Base-by-base conservation (phyloP, 805 yeast genomes). In the Scheffersomyces ergatensis region DNA sequence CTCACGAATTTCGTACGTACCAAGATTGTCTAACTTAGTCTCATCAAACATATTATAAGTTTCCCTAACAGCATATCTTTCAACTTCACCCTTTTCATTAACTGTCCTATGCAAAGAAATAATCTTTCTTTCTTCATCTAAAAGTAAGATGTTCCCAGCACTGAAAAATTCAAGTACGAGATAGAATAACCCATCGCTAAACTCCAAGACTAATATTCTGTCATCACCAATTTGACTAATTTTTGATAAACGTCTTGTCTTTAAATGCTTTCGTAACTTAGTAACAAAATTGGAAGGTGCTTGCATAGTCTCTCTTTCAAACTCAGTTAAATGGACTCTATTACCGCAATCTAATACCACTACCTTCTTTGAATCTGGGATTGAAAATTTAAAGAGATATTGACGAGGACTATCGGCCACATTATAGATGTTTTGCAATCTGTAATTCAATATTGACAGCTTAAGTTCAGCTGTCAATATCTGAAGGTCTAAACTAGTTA, bases 91-190 rank as follows among this genome's bases (percentile, higher is more conserved):
- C 53, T 82, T 78, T 39, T 85, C 95, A 25, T 78, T 78, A 8
- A 89, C 97, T 17, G 84, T 66, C 62, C 97, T 78, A 56, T 85
- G 90, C 21, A 89, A 64, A 0, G 92, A 71, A 53, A 89, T 51
- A 37, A 90, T 89, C 51, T 77, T 81, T 44, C 71, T 61, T 16
- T 82, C 75, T 21, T 78, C 74, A 59, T 92, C 95, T 46, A 92
- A 69, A 16, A 92, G 69, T 15, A 92, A 67, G 40, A 92, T 78
- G 57, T 92, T 92, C 20, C 99, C 99, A 2, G 97, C 97, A 57
- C 97, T 86, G 67, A 90, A 92, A 54, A 92, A 92, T 61, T 92
- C 99, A 39, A 92, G 62, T 0, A 88, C 96, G 48, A 92, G 65
- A 51, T 85, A 83, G 54, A 66, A 81, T 38, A 78, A 53, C 2